These are phyloP conservation scores for Flaveria robusta DNA, from an alignment of 129 eudicot species.

Conservation along the genomic window DNA sequence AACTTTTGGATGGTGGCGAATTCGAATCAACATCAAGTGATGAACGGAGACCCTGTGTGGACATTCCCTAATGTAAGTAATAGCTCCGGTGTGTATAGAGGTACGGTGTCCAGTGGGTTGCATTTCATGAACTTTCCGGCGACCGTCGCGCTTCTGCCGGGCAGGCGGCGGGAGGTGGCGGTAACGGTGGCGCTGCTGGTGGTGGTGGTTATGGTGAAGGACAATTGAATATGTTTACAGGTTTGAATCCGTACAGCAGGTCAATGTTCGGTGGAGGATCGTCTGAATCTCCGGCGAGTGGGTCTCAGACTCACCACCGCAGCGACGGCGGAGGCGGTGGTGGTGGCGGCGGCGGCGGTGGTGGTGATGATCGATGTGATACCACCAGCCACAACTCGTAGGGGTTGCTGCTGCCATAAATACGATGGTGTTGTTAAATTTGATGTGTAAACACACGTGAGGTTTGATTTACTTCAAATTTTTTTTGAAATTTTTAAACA, in stretches of 20 bases:
- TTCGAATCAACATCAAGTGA: slow-evolving; percentile 47
- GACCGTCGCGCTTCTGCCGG: slow-evolving; percentile 74
- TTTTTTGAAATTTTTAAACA: slow-evolving; percentile 30
- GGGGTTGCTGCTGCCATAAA: slow-evolving; percentile 11
- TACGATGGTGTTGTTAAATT: slow-evolving; percentile 45
- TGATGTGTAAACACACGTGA: slow-evolving; percentile 86
- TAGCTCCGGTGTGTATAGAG: slow-evolving; percentile 71
- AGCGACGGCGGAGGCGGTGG: slow-evolving; percentile 48
- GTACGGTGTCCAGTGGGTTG: slow-evolving; percentile 75
- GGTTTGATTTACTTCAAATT: slow-evolving; percentile 60
- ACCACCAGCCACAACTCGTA: slow-evolving; percentile 60
- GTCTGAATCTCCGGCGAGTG: slow-evolving; percentile 73
- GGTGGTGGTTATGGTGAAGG: slow-evolving; percentile 66
- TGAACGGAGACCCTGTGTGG: slow-evolving; percentile 93
- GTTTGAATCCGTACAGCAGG: slow-evolving; percentile 62
- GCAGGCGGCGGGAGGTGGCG: slow-evolving; percentile 39
- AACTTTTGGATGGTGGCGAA: slow-evolving; percentile 98
- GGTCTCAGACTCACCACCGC: slow-evolving; percentile 57
- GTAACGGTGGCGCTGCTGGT: slow-evolving; percentile 35
- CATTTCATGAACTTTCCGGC: slow-evolving; percentile 95
- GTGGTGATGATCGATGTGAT: slow-evolving; percentile 39
- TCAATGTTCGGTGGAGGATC: slow-evolving; percentile 53
- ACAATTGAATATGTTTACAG: slow-evolving; percentile 69
- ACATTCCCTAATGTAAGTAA: slow-evolving; percentile 71
- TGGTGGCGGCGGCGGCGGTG: too few relatives aligned